A percentile compares a stretch with the other conserved stretches of the same genome.
Evolutionary conservation across 208 protist genomes (phyloP).

Genomic region (Endotrypanum monterogeii): DNA sequence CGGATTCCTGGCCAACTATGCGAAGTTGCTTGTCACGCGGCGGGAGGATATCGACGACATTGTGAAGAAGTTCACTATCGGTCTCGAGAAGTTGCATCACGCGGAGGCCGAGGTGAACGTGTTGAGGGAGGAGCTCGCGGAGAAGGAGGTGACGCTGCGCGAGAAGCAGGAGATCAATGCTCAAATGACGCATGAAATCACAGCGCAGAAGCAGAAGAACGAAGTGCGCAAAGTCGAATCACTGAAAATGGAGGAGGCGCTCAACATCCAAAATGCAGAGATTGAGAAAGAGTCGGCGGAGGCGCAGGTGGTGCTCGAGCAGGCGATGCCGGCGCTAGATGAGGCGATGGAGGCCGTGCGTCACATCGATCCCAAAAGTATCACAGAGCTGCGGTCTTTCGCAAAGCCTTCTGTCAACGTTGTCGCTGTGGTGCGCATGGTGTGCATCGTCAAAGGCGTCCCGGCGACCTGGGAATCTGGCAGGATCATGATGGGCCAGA

Average conservation of each 20-base stretch:
- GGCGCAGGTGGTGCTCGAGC: constrained; percentile 94
- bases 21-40: constrained; percentile 92
- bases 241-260: constrained; percentile 89
- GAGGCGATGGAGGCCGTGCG: constrained; percentile 96
- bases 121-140: constrained; percentile 93
- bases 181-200: constrained; percentile 92
- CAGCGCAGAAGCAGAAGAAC: constrained; percentile 87
- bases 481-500: constrained; percentile 93
- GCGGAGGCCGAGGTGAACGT: constrained; percentile 96
- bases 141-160: constrained; percentile 94
- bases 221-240: constrained; percentile 91
- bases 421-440: constrained; percentile 95
- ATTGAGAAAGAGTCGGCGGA: constrained; percentile 93
- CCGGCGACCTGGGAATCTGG: constrained; percentile 88
- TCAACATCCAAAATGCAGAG: constrained; percentile 90
- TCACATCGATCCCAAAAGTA: constrained; percentile 95
- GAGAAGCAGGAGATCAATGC: constrained; percentile 95
- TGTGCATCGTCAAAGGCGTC: constrained; percentile 93
- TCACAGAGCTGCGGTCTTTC: constrained; percentile 97
- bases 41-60: constrained; percentile 94
- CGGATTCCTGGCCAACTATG: constrained; percentile 97
- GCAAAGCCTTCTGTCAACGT: constrained; percentile 95
- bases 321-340: constrained; percentile 96
- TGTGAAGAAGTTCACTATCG: constrained; percentile 95
- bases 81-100: constrained; percentile 96